Evolutionary conservation across 768 basidiomycete genomes (phyloP), one percentile per base, ranked within the genome.

Genomic region (Suillus decipiens): DNA sequence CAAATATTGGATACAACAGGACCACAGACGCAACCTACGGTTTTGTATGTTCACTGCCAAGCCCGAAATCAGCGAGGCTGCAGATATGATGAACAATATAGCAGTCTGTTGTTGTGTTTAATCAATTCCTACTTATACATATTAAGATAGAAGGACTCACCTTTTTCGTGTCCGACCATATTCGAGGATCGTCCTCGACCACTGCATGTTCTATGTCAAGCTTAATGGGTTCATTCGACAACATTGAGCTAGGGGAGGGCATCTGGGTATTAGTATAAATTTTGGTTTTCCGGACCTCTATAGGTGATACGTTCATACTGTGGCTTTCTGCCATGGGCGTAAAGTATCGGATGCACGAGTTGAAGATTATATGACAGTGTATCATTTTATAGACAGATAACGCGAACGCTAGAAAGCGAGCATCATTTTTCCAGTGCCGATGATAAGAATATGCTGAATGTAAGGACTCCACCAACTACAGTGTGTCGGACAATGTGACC

Each of bases 171-270:
- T 69, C 37, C 2, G 84, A 79, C 88, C 88, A 89, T 59, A 75
- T 69, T 59, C 88, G 81, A 14, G 88, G 88, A 71, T 89, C 88
- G 68, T 89, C 80, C 22, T 74, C 72, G 14, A 89, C 87, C 6
- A 63, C 62, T 34, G 61, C 70, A 64, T 80, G 77, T 53, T 78
- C 78, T 15, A 78, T 78, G 57, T 78, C 79, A 1, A 63, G 50
- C 39, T 51, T 56, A 15, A 24, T 37, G n/a, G 31, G 48, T 4
- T 28, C 60, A 28, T 37, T 24, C 6, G 45, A 56, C 36, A 11
- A 17, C 17, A 2, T 24, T 8, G 36, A 56, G 24, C 36, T 56
- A 14, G 36, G 34, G 55, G 55, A 39, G 55, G 24, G 9, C 22
- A 1, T 37, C 9, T 56, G 55, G 22, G 15, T 24, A 15, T 56